These are phyloP conservation scores for Testicularia cyperi DNA, from an alignment of 1,284 basidiomycete species.

Conservation along the genomic window DNA sequence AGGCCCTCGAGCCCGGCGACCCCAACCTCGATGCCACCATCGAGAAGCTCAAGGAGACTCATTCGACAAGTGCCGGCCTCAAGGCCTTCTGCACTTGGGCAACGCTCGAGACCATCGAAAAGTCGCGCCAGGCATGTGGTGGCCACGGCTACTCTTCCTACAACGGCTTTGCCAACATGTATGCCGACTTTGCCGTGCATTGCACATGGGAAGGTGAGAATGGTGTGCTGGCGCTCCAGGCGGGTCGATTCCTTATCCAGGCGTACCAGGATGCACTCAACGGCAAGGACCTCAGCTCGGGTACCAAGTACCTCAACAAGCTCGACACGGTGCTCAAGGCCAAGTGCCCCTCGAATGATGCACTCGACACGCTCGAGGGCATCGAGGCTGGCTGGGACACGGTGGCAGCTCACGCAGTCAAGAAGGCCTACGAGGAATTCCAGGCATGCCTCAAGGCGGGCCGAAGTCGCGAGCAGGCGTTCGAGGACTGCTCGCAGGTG, in stretches of 20 bases:
- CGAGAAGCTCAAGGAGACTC: conserved; percentile 67
- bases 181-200: conserved; percentile 62
- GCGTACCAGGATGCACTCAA: conserved; percentile 64
- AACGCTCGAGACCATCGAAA: conserved; percentile 66
- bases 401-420: conserved; percentile 65
- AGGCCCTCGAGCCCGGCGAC: conserved; percentile 64
- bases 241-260: conserved; percentile 64
- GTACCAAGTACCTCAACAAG: conserved; percentile 64
- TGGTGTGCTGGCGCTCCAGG: conserved; percentile 64
- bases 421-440: conserved; percentile 65
- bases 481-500: conserved; percentile 65
- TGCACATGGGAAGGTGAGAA: conserved; percentile 67
- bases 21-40: conserved; percentile 55
- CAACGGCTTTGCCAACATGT: conserved; percentile 66
- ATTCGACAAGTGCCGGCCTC: conserved; percentile 66
- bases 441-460: conserved; percentile 62
- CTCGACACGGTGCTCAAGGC: conserved; percentile 60
- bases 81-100: conserved; percentile 69
- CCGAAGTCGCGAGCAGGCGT: conserved; percentile 64
- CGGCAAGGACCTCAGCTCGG: conserved; percentile 62
- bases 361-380: conserved; percentile 62
- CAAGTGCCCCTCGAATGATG: conserved; percentile 61
- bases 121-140: conserved; percentile 65
- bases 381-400: conserved; percentile 64
- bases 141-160: conserved; percentile 68